phyloP scores from a whole-genome alignment of 2,329 filamentous ascomycete genomes.

The Aspergillus pseudoterreus region DNA sequence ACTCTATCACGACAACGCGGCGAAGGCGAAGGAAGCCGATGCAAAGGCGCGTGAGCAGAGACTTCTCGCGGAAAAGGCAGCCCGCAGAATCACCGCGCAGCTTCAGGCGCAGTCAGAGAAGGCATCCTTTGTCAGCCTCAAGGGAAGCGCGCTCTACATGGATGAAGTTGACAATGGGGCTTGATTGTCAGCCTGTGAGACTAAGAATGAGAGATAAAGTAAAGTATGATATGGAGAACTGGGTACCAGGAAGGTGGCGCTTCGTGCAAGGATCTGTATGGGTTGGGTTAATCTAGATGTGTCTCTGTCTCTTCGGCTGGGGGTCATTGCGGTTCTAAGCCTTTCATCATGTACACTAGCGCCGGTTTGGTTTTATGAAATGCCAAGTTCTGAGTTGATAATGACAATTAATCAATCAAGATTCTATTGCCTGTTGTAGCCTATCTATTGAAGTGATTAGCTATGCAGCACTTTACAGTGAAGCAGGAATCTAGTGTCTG shows the following conservation, averaged over 20 bases:
- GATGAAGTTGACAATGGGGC: constrained; percentile 19
- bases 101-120: constrained; percentile 25
- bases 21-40: constrained; percentile 23
- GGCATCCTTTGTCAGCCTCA: constrained; percentile 25
- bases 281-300: too few relatives aligned
- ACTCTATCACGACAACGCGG: constrained; percentile 26
- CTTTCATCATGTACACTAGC: not conserved
- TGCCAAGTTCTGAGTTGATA: too few relatives aligned
- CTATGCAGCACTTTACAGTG: too few relatives aligned
- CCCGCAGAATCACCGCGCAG: constrained; percentile 17
- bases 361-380: constrained; percentile 2
- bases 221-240: too few relatives aligned
- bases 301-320: not conserved
- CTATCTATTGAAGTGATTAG: too few relatives aligned
- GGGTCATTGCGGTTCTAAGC: not conserved
- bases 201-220: too few relatives aligned
- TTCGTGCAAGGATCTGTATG: too few relatives aligned
- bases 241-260: too few relatives aligned
- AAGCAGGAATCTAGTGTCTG: too few relatives aligned
- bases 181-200: not conserved
- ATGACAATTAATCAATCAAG: too few relatives aligned
- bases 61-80: constrained; percentile 16
- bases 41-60: constrained; percentile 19
- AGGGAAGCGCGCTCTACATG: constrained; percentile 30
- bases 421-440: too few relatives aligned